Percentiles rank a stretch among this genome's conserved stretches.
phyloP scores from a whole-genome alignment of 805 yeast genomes.

The Schwanniomyces occidentalis region DNA sequence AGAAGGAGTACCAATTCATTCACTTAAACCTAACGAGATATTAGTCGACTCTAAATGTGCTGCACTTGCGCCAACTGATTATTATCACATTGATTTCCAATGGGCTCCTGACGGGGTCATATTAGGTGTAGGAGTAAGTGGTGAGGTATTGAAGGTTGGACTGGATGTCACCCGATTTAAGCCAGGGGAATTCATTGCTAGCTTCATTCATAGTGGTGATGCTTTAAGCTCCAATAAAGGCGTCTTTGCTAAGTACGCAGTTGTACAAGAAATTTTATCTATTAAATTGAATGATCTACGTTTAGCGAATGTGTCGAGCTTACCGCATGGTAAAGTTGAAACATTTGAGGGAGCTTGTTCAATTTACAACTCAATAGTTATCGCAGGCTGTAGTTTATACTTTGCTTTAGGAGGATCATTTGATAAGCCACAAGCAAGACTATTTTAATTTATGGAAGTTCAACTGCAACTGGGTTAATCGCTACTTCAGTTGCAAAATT shows the following conservation, averaged over 20 bases:
- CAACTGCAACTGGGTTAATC: conserved; percentile 6
- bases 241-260: conserved; percentile 2
- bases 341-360: conserved; percentile 4
- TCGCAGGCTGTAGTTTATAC: conserved; percentile 2
- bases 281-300: conserved; percentile 1
- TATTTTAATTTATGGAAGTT: conserved; percentile 5
- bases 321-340: conserved; percentile 1
- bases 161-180: conserved; percentile 2
- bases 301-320: background rate
- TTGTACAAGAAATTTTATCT: conserved; percentile 6
- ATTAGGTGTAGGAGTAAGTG: conserved; percentile 4
- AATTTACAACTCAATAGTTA: background rate
- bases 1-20: conserved; percentile 1
- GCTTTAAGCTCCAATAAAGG: conserved; percentile 2
- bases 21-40: conserved; percentile 3
- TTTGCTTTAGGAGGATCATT: conserved; percentile 3
- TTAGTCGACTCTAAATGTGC: conserved; percentile 3
- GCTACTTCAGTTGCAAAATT: conserved; percentile 4
- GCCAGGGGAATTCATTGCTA: conserved; percentile 4
- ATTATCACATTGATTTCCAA: conserved; percentile 4
- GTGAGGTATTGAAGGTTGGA: conserved; percentile 4
- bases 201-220: conserved; percentile 6
- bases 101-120: conserved; percentile 5
- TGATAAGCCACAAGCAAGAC: conserved; percentile 1
- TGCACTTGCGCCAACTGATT: conserved; percentile 1